Evolutionary conservation across 2,329 filamentous ascomycete genomes (phyloP).

Genomic region (Trichoderma endophyticum): DNA sequence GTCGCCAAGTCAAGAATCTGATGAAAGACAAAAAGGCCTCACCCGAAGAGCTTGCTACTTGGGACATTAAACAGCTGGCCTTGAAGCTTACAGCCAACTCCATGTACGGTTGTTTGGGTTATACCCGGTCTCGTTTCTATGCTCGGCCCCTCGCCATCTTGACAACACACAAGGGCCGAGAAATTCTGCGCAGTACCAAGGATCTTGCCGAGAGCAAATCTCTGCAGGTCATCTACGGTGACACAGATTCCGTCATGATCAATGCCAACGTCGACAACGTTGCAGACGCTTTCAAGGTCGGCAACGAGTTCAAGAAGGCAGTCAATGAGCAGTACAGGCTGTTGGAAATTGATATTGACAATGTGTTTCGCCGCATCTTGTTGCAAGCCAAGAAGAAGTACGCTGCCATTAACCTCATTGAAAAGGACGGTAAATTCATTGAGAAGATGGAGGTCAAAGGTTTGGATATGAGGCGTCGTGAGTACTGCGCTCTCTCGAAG

Average conservation of each 20-base stretch:
- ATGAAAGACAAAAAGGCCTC: conserved; percentile 95
- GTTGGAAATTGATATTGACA: conserved; percentile 97
- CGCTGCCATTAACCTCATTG: conserved; percentile 89
- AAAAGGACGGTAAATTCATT: conserved; percentile 82
- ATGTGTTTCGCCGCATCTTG: conserved; percentile 88
- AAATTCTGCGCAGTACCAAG: conserved; percentile 94
- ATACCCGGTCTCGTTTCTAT: conserved; percentile 96
- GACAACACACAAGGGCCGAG: conserved; percentile 94
- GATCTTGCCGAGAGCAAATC: conserved; percentile 88
- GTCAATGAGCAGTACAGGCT: conserved; percentile 93
- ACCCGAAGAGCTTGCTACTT: conserved; percentile 81
- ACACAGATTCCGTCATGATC: conserved; percentile 99
- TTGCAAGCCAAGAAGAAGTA: conserved; percentile 99
- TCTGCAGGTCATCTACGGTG: conserved; percentile 95
- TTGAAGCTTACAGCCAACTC: conserved; percentile 97
- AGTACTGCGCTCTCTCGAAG: conserved; percentile 94
- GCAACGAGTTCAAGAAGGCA: conserved; percentile 88
- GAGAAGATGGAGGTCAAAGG: conserved; percentile 98
- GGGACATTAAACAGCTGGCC: conserved; percentile 97
- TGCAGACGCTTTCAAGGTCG: conserved; percentile 83
- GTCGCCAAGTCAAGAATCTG: conserved; percentile 87
- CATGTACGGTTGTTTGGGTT: conserved; percentile 98
- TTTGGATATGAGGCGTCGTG: conserved; percentile 94
- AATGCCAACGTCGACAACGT: conserved; percentile 97
- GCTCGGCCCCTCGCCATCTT: conserved; percentile 91